Conservation (phyloP, 1,284 basidiomycete species). For the Irpex rosettiformis region DNA sequence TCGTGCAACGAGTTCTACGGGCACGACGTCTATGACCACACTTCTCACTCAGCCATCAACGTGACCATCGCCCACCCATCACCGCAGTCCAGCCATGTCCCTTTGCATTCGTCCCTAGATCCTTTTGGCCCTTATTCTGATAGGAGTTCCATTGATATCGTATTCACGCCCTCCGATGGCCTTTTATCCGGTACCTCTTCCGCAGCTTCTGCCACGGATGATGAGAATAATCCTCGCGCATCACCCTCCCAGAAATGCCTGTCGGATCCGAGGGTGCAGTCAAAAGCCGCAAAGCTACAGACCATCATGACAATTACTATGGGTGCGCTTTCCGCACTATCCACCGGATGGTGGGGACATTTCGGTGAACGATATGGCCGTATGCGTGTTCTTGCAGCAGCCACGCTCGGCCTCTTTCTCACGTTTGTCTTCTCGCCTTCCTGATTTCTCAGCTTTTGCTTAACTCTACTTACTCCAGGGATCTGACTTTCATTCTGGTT, state of each 20-base stretch:
- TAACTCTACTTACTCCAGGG: conserved; percentile 39
- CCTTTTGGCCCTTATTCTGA: conserved; percentile 29
- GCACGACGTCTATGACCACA: conserved; percentile 43
- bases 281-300: conserved; percentile 65
- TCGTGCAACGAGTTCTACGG: conserved; percentile 54
- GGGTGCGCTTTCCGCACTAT: conserved; percentile 81
- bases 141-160: conserved; percentile 11
- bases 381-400: conserved; percentile 67
- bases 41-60: conserved; percentile 20
- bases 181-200: neutral
- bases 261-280: conserved; percentile 62
- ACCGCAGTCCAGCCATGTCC: conserved; percentile 10
- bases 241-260: conserved; percentile 52
- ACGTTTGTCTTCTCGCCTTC: conserved; percentile 47
- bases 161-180: conserved; percentile 11
- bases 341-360: conserved; percentile 87
- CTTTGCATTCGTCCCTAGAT: conserved; percentile 30
- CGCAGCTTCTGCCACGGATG: conserved; percentile 18
- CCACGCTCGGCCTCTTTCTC: conserved; percentile 70
- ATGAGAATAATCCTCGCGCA: conserved; percentile 45
- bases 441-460: neutral
- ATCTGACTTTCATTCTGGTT: conserved; percentile 75
- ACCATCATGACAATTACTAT: conserved; percentile 71
- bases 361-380: conserved; percentile 80
- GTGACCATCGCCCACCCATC: conserved; percentile 14